phyloP scores from a whole-genome alignment of 495 filamentous ascomycete species.

The Filosporella fistucella region DNA sequence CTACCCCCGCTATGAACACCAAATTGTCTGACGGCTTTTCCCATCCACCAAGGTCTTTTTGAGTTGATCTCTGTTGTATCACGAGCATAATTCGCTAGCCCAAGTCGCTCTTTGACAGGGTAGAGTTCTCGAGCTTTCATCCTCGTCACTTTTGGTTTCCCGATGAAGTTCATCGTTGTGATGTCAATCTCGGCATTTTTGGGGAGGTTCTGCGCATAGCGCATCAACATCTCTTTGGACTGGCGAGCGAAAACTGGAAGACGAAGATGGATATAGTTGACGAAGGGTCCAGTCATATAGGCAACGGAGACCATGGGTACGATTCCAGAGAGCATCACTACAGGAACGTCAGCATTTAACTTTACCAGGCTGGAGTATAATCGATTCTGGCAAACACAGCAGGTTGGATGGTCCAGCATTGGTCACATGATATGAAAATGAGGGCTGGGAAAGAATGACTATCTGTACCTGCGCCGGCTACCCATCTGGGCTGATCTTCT shows the following conservation, averaged over 20 bases:
- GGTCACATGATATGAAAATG: constrained; percentile 3
- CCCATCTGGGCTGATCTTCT: constrained; percentile 31
- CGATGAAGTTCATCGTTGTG: constrained; percentile 65
- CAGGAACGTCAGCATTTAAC: background rate
- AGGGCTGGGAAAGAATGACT: constrained; percentile 14
- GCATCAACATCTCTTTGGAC: constrained; percentile 60
- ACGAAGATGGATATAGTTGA: constrained; percentile 65
- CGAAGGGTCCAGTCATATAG: constrained; percentile 62
- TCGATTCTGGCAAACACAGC: no score
- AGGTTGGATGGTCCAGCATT: background rate
- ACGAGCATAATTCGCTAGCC: constrained; percentile 47
- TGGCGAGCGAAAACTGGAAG: constrained; percentile 65
- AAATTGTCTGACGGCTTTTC: constrained; percentile 17
- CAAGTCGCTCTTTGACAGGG: constrained; percentile 33
- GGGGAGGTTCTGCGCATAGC: constrained; percentile 59
- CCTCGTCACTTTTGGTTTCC: constrained; percentile 43
- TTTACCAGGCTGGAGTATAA: background rate
- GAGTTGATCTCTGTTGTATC: constrained; percentile 25
- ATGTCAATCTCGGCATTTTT: constrained; percentile 60
- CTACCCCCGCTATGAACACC: constrained; percentile 12
- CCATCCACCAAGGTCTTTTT: constrained; percentile 29
- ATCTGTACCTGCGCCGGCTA: constrained; percentile 44
- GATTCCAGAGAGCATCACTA: constrained; percentile 51
- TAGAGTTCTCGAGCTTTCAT: constrained; percentile 46
- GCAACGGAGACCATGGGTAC: constrained; percentile 64